Evolutionary conservation across 305 asterid species (phyloP).

Genomic region (Fraxinus paxiana): DNA sequence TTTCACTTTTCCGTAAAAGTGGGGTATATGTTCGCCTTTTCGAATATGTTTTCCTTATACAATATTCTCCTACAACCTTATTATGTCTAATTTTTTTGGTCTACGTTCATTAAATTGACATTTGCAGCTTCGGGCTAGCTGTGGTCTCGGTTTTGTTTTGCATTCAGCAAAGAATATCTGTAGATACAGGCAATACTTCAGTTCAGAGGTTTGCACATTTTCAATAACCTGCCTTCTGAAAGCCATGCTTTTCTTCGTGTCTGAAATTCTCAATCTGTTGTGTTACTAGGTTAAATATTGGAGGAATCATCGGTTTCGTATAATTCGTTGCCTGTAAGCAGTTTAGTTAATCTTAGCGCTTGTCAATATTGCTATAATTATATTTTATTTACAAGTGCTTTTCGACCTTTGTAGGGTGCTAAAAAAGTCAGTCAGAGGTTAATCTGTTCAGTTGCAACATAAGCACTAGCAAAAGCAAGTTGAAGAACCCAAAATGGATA

Average conservation of each 20-base stretch:
- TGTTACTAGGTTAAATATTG: conserved; percentile 37
- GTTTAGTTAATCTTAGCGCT: conserved; percentile 4
- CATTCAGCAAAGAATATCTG: conserved; percentile 38
- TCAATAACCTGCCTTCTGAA: neutral
- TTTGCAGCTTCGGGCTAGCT: conserved; percentile 41
- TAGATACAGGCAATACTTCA: conserved; percentile 33
- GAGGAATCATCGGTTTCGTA: conserved; percentile 38
- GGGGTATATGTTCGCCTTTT: neutral
- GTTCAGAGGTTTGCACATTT: conserved; percentile 46
- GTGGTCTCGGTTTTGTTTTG: conserved; percentile 27
- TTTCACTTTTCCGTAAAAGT: neutral
- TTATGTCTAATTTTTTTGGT: neutral
- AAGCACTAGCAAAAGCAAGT: conserved; percentile 51
- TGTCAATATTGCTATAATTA: neutral
- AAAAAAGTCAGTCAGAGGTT: conserved; percentile 42
- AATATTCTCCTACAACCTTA: neutral
- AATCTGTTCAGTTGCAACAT: conserved; percentile 80
- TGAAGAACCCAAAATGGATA: conserved; percentile 66
- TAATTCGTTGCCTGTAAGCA: conserved; percentile 46
- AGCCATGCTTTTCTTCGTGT: neutral
- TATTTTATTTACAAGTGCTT: conserved; percentile 10
- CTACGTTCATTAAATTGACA: neutral
- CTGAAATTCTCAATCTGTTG: conserved; percentile 18
- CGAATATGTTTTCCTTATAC: neutral
- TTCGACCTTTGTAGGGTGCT: conserved; percentile 33